Evolutionary conservation across 805 yeast genomes (phyloP).

Genomic region (Candida incommunis): DNA sequence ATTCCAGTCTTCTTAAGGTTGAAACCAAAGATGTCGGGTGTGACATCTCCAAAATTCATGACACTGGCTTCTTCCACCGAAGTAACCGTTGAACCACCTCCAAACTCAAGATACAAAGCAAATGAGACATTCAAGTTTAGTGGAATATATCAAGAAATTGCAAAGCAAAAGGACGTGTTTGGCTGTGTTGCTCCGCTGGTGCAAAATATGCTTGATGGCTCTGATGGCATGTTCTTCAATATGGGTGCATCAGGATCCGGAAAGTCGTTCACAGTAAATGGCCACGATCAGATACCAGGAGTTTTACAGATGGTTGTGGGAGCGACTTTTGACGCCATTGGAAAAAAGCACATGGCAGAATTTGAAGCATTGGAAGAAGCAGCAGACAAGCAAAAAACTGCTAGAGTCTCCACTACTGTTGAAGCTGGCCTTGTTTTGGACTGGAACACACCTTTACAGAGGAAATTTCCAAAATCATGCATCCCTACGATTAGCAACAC

Average conservation of each 20-base stretch:
- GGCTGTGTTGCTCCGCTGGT: constrained; percentile 22
- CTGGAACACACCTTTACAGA: constrained; percentile 7
- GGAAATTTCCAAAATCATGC: background rate
- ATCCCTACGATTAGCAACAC: constrained; percentile 1
- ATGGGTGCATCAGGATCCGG: constrained; percentile 44
- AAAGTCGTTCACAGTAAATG: constrained; percentile 23
- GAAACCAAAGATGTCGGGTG: constrained; percentile 19
- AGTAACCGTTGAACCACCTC: constrained; percentile 16
- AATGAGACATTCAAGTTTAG: constrained; percentile 19
- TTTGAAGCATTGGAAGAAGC: constrained; percentile 11
- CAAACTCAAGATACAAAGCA: constrained; percentile 11
- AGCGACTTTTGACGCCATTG: constrained; percentile 21
- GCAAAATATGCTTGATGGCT: constrained; percentile 15
- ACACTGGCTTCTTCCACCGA: constrained; percentile 10
- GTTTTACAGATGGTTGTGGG: constrained; percentile 23
- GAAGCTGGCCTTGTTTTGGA: constrained; percentile 13
- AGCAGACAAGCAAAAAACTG: constrained; percentile 8
- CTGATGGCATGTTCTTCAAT: constrained; percentile 32
- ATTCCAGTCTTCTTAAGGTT: constrained; percentile 26
- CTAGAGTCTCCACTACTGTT: constrained; percentile 8
- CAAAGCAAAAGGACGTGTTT: constrained; percentile 26
- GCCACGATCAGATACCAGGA: constrained; percentile 23
- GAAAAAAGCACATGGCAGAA: constrained; percentile 10
- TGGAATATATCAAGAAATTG: constrained; percentile 20
- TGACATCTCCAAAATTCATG: constrained; percentile 12